A percentile compares a stretch with the other conserved stretches of the same genome.
Evolutionary conservation across 192 early-diverging fungal genomes (phyloP).

Genomic region (Mortierella antarctica): DNA sequence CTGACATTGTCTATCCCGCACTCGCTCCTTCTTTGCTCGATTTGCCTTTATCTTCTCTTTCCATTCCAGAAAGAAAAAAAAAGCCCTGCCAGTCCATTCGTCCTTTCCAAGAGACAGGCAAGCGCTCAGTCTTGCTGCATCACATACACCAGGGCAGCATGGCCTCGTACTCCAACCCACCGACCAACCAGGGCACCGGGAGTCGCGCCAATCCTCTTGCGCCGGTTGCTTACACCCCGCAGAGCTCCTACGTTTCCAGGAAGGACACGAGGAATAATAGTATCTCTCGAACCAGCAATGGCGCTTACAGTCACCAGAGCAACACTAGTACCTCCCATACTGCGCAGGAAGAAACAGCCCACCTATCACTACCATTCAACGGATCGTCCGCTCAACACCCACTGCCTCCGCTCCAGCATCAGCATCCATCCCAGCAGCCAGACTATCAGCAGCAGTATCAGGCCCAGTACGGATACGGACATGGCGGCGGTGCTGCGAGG

Average conservation of each 20-base stretch:
- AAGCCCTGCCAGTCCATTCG: too few relatives aligned
- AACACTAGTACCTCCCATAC: background rate
- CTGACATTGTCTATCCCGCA: background rate
- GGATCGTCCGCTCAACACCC: slow-evolving; percentile 23
- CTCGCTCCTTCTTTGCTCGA: background rate
- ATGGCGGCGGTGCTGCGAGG: slow-evolving; percentile 11
- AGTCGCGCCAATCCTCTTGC: slow-evolving; percentile 31
- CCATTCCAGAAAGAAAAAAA: background rate
- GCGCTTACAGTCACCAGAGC: slow-evolving; percentile 12
- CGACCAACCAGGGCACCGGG: slow-evolving; percentile 6
- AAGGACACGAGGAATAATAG: slow-evolving; percentile 14
- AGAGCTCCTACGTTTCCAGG: slow-evolving; percentile 29
- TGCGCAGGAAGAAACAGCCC: slow-evolving; percentile 3
- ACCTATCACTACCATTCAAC: background rate
- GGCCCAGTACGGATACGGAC: slow-evolving; percentile 11
- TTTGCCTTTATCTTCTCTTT: background rate
- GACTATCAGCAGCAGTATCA: slow-evolving; percentile 23
- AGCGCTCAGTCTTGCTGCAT: background rate
- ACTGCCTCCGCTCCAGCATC: slow-evolving; percentile 19
- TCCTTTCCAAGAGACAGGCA: too few relatives aligned
- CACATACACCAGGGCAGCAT: background rate
- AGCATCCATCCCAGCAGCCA: slow-evolving; percentile 14
- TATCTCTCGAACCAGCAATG: slow-evolving; percentile 3
- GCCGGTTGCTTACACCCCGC: slow-evolving; percentile 37
- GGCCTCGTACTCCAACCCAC: slow-evolving; percentile 35